phyloP scores from a whole-genome alignment of 768 basidiomycete species.

The Phylloporus sp. region DNA sequence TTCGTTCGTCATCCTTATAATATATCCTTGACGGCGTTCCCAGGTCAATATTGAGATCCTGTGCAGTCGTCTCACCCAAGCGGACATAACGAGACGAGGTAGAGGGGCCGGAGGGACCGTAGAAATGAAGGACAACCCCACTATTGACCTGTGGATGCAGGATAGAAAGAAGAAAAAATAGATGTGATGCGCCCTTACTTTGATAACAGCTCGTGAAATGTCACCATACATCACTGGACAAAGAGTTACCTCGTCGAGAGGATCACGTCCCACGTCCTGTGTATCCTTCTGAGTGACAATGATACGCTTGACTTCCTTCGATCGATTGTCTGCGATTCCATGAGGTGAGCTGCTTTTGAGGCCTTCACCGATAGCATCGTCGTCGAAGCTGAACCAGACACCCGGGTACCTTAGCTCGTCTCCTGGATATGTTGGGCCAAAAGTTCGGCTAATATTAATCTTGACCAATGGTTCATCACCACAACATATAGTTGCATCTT shows the following conservation, averaged over 20 bases:
- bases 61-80: conserved; percentile 72
- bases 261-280: conserved; percentile 53
- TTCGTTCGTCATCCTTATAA: conserved; percentile 86
- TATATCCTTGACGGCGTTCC: conserved; percentile 73
- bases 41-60: conserved; percentile 74
- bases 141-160: conserved; percentile 52
- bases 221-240: conserved; percentile 70
- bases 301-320: conserved; percentile 72
- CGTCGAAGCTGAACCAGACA: conserved; percentile 79
- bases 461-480: conserved; percentile 55
- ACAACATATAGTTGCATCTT: conserved; percentile 58
- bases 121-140: conserved; percentile 66
- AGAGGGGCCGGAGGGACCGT: conserved; percentile 44
- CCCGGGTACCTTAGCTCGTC: conserved; percentile 80
- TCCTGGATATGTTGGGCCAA: conserved; percentile 79
- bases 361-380: conserved; percentile 57
- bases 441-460: conserved; percentile 62
- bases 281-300: conserved; percentile 65
- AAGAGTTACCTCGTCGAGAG: conserved; percentile 66
- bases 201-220: conserved; percentile 58
- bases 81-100: conserved; percentile 48
- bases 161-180: not conserved
- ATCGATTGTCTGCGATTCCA: conserved; percentile 47
- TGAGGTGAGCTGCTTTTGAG: conserved; percentile 41
- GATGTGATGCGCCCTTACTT: conserved; percentile 37